Conservation (phyloP, 306 rosid species). For the Malus domestica region ASM211411v1 NC_041802.1:30422001-30422500, state of each 20-base stretch:
- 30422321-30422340: conserved; percentile 30
- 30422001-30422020: conserved; percentile 57
- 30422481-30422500: conserved; percentile 63
- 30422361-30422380: conserved; percentile 58
- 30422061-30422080: conserved; percentile 73
- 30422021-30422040: conserved; percentile 96
- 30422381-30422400: conserved; percentile 77
- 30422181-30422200: conserved; percentile 87
- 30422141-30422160: conserved; percentile 70
- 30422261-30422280: conserved; percentile 53
- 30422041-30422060: conserved; percentile 99
- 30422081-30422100: conserved; percentile 64
- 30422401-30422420: conserved; percentile 78
- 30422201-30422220: conserved; percentile 96
- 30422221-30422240: conserved; percentile 73
- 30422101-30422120: conserved; percentile 66
- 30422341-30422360: conserved; percentile 80
- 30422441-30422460: conserved; percentile 69
- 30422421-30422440: conserved; percentile 61
- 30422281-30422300: conserved; percentile 13
- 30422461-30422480: conserved; percentile 58
- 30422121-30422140: conserved; percentile 85
- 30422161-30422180: conserved; percentile 48
- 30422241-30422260: conserved; percentile 90
- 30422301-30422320: conserved; percentile 10